phyloP scores from a whole-genome alignment of 257 asterid genomes.

The Verbascum thapsus region DNA sequence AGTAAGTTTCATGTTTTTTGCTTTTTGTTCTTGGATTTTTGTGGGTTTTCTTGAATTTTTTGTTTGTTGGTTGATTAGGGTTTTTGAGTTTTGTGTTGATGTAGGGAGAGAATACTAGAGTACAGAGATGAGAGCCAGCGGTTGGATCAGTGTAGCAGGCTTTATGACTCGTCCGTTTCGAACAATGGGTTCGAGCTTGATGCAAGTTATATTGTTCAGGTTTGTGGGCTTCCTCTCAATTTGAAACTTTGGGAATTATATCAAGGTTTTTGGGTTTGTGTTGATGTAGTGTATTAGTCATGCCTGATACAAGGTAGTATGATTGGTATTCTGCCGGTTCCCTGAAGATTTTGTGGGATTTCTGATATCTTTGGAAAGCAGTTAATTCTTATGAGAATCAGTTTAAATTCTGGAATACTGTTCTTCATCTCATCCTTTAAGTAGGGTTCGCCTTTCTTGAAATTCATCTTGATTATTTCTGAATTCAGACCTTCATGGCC shows the following conservation, averaged over 20 bases:
- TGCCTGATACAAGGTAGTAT: not conserved
- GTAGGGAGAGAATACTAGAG: conserved; percentile 84
- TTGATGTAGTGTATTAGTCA: conserved; percentile 16
- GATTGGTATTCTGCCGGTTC: not conserved
- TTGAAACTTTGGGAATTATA: not conserved
- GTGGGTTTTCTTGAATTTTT: not conserved
- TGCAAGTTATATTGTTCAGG: conserved; percentile 86
- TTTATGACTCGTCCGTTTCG: conserved; percentile 80
- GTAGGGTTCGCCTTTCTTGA: not conserved
- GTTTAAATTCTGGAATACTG: not conserved
- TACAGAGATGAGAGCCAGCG: conserved; percentile 92
- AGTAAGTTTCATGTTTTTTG: conserved; percentile 43
- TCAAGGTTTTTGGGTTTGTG: conserved; percentile 8
- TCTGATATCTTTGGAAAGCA: conserved; percentile 19
- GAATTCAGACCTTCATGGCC: conserved; percentile 10
- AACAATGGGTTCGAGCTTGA: conserved; percentile 85
- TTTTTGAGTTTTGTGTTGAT: conserved; percentile 29
- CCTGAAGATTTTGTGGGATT: not conserved
- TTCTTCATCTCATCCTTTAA: not conserved
- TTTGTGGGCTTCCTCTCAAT: conserved; percentile 16
- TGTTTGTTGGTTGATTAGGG: conserved; percentile 3
- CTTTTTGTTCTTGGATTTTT: not conserved
- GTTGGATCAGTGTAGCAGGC: conserved; percentile 84
- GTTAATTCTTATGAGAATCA: not conserved
- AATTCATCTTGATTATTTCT: conserved; percentile 17